Evolutionary conservation across 106 monocot genomes (phyloP).

Genomic region (Amphibolis antarctica): DNA sequence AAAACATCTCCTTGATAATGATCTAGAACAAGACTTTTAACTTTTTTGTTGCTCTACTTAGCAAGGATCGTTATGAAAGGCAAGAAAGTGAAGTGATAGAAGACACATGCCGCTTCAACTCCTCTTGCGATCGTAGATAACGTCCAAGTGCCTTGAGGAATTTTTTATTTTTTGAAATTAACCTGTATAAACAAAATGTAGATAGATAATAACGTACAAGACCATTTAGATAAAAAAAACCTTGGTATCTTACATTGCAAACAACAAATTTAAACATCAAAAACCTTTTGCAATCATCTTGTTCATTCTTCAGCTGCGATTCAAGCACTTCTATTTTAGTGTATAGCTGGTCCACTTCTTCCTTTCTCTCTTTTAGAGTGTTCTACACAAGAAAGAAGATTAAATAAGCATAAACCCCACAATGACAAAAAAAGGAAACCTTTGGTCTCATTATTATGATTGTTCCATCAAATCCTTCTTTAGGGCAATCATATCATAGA

Average conservation of each 20-base stretch:
- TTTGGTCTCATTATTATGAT: too few species aligned
- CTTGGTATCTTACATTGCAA: too few species aligned
- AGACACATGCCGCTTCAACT: conserved; percentile 17
- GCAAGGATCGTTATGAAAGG: too few species aligned
- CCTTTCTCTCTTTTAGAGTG: conserved; percentile 7
- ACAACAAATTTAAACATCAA: neutral
- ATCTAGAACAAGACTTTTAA: too few species aligned
- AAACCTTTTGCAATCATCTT: conserved; percentile 21
- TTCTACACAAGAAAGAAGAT: neutral
- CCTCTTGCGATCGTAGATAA: conserved; percentile 16
- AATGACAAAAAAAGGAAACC: neutral
- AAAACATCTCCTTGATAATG: neutral
- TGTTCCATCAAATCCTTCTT: too few species aligned
- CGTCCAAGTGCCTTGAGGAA: conserved; percentile 22
- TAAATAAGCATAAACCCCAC: neutral
- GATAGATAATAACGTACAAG: neutral
- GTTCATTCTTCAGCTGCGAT: conserved; percentile 12
- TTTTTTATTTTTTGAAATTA: conserved; percentile 22
- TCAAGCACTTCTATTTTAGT: conserved; percentile 18
- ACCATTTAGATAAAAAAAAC: neutral
- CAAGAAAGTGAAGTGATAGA: neutral
- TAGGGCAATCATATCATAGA: too few species aligned
- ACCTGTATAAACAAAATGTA: conserved; percentile 8
- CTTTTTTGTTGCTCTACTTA: neutral
- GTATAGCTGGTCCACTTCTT: conserved; percentile 18